These are phyloP conservation scores for Grigorovia humatica DNA, from an alignment of 805 yeast genomes.

Conservation along the genomic window DNA sequence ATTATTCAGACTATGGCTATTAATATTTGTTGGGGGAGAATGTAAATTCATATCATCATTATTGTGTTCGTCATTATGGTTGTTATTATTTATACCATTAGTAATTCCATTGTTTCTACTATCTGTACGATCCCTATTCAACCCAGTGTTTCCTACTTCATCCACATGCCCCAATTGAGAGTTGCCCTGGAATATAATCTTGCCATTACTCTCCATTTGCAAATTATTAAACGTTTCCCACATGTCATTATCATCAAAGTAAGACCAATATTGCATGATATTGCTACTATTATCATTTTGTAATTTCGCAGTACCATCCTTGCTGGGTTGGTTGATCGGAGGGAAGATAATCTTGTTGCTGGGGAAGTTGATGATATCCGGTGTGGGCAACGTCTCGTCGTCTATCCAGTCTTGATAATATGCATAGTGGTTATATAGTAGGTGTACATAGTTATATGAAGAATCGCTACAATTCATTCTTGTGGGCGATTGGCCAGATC, in stretches of 20 bases:
- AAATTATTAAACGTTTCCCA: slow-evolving; percentile 21
- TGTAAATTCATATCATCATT: background rate
- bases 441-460: slow-evolving; percentile 20
- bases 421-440: slow-evolving; percentile 15
- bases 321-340: background rate
- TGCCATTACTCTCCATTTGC: slow-evolving; percentile 18
- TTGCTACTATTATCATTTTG: background rate
- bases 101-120: no score
- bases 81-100: no score
- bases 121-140: background rate
- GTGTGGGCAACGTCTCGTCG: slow-evolving; percentile 21
- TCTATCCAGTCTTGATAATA: slow-evolving; percentile 24
- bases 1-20: no score
- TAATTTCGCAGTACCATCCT: background rate
- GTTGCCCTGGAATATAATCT: background rate
- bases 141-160: background rate
- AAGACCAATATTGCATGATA: slow-evolving; percentile 21
- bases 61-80: background rate
- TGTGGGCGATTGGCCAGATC: no score
- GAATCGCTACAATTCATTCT: slow-evolving; percentile 15
- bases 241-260: slow-evolving; percentile 25
- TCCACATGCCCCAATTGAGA: background rate
- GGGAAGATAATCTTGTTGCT: background rate
- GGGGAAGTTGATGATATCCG: slow-evolving; percentile 10
- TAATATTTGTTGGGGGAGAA: background rate